phyloP scores from a whole-genome alignment of 2,329 filamentous ascomycete species.

The Cryphonectria japonica region DNA sequence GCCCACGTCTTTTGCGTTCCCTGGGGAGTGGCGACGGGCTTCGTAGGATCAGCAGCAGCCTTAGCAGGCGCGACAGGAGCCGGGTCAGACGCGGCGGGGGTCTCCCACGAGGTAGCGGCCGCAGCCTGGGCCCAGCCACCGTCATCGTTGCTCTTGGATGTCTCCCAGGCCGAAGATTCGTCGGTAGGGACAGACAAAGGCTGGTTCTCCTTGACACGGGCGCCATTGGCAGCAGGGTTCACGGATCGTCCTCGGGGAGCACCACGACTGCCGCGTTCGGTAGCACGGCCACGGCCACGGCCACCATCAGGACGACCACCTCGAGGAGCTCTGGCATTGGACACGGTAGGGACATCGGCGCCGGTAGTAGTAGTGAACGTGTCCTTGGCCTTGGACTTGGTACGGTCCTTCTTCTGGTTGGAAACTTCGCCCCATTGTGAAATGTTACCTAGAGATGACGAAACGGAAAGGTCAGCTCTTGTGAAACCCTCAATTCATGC shows the following conservation, averaged over 20 bases:
- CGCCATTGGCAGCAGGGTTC: conserved; percentile 63
- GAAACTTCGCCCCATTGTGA: conserved; percentile 85
- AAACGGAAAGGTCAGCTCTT: conserved; percentile 28
- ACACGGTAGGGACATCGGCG: conserved; percentile 49
- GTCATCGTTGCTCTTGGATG: conserved; percentile 46
- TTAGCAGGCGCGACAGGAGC: conserved; percentile 38
- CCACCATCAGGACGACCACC: conserved; percentile 67
- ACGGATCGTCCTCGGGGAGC: conserved; percentile 67
- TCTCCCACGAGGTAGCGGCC: conserved; percentile 48
- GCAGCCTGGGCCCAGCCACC: conserved; percentile 34
- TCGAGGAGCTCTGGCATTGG: conserved; percentile 54
- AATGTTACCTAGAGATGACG: conserved; percentile 63
- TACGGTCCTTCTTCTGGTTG: conserved; percentile 75
- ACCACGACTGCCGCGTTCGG: conserved; percentile 64
- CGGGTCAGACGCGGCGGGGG: conserved; percentile 41
- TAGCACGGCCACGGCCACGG: conserved; percentile 64
- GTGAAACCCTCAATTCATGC: background rate
- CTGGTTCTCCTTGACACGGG: conserved; percentile 59
- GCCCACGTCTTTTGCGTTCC: conserved; percentile 69
- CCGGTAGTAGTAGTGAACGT: conserved; percentile 56
- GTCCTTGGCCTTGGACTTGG: conserved; percentile 74
- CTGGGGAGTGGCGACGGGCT: conserved; percentile 43
- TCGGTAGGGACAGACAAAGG: conserved; percentile 69
- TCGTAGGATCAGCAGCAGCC: conserved; percentile 34
- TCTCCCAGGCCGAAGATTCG: conserved; percentile 68